These are phyloP conservation scores for Nephelium lappaceum DNA, from an alignment of 345 rosid genomes.

Conservation along the genomic window DNA sequence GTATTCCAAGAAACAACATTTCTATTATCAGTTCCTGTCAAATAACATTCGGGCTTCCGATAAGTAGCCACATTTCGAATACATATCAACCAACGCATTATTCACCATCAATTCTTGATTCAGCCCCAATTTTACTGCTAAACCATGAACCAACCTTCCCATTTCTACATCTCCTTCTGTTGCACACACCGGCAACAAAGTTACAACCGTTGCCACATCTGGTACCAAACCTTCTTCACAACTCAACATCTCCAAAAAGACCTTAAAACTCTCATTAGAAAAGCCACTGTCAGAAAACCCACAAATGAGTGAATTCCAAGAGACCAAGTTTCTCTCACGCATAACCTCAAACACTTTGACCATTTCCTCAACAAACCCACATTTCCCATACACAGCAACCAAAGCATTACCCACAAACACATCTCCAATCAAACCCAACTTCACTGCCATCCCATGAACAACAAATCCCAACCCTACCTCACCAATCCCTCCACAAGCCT, in stretches of 20 bases:
- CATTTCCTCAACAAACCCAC: conserved; percentile 45
- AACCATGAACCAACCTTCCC: conserved; percentile 60
- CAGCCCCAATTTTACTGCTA: conserved; percentile 55
- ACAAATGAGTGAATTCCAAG: conserved; percentile 67
- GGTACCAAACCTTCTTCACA: conserved; percentile 40
- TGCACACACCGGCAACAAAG: conserved; percentile 57
- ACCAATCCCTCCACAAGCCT: conserved; percentile 59
- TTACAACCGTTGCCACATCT: conserved; percentile 59
- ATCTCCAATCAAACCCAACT: conserved; percentile 50
- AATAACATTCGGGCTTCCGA: conserved; percentile 48
- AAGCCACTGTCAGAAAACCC: conserved; percentile 52
- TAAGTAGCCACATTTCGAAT: conserved; percentile 59
- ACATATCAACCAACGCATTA: conserved; percentile 66
- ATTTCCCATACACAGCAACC: conserved; percentile 58
- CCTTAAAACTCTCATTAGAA: conserved; percentile 37
- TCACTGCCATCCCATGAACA: conserved; percentile 61
- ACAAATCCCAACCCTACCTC: conserved; percentile 44
- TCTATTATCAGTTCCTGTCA: conserved; percentile 35
- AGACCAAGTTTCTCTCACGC: conserved; percentile 57
- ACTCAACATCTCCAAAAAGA: conserved; percentile 49
- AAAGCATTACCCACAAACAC: conserved; percentile 66
- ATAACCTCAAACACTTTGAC: conserved; percentile 44
- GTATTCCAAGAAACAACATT: conserved; percentile 72
- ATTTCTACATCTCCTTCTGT: conserved; percentile 38
- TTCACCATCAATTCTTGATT: conserved; percentile 49